These are phyloP conservation scores for Strobilomyces dryophilus DNA, from an alignment of 768 basidiomycete genomes.

Conservation along the genomic window DNA sequence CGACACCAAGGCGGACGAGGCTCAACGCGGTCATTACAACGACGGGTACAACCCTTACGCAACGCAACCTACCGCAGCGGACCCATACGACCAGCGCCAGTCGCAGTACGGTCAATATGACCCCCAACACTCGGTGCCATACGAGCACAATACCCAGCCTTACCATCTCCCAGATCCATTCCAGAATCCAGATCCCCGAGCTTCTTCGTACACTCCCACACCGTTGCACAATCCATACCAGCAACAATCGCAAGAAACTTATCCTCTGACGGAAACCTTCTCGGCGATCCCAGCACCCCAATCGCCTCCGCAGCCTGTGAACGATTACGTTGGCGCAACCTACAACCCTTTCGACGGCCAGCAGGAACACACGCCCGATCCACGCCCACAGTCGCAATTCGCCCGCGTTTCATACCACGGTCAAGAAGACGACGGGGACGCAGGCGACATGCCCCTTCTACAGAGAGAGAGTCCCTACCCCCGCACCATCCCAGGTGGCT, in stretches of 20 bases:
- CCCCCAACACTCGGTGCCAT: constrained; percentile 27
- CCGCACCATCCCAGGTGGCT: constrained; percentile 43
- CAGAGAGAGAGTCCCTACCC: constrained; percentile 35
- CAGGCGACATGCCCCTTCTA: constrained; percentile 67
- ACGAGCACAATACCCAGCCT: constrained; percentile 34
- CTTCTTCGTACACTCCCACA: constrained; percentile 10
- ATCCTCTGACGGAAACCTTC: constrained; percentile 24
- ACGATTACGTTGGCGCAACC: constrained; percentile 13
- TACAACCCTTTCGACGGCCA: constrained; percentile 22
- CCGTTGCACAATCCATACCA: constrained; percentile 22
- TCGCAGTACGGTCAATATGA: constrained; percentile 29
- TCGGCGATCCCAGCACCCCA: constrained; percentile 10
- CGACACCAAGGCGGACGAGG: constrained; percentile 55
- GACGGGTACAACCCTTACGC: constrained; percentile 59
- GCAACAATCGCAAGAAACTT: constrained; percentile 17
- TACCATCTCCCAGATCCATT: constrained; percentile 39
- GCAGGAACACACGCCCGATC: constrained; percentile 16
- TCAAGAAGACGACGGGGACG: constrained; percentile 42
- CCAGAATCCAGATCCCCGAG: constrained; percentile 18
- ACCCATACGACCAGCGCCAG: constrained; percentile 40
- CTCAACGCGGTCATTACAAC: constrained; percentile 58
- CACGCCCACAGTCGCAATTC: constrained; percentile 26
- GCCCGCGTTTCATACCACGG: constrained; percentile 36
- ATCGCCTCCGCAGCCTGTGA: constrained; percentile 18
- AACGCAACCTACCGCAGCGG: constrained; percentile 26